A percentile compares a stretch with the other conserved stretches of the same genome.
Conservation (phyloP, 2,329 filamentous ascomycete genomes). For the Botrytis pseudocinerea region DNA sequence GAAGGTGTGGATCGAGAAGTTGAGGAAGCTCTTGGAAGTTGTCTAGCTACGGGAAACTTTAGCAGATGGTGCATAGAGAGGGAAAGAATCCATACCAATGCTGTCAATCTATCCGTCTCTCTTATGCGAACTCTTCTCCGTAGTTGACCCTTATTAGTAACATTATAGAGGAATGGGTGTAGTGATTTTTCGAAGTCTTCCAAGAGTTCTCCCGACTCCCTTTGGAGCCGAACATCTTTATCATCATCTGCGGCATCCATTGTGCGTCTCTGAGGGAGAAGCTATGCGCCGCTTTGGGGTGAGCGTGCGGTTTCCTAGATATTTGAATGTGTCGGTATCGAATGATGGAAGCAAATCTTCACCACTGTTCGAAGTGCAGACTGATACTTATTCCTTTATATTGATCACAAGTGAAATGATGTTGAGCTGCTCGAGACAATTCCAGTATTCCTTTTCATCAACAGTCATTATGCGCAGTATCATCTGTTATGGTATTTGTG, state of each 20-base stretch:
- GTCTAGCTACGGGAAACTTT: constrained; percentile 56
- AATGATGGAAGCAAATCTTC: not conserved
- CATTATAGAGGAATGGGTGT: constrained; percentile 53
- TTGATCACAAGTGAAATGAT: not conserved
- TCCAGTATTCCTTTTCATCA: not conserved
- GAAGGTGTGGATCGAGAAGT: constrained; percentile 81
- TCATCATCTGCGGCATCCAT: constrained; percentile 65
- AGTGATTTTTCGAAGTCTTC: constrained; percentile 58
- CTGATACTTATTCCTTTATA: constrained; percentile 3
- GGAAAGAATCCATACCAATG: constrained; percentile 43
- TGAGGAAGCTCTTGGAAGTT: constrained; percentile 95
- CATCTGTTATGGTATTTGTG: not conserved
- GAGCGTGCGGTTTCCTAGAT: not conserved
- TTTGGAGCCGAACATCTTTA: constrained; percentile 62
- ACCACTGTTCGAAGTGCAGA: not conserved
- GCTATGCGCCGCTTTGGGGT: not conserved
- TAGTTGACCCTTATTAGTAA: constrained; percentile 49
- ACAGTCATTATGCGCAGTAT: not conserved
- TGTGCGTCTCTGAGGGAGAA: not conserved
- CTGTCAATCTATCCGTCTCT: constrained; percentile 52
- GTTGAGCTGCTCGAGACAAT: not conserved
- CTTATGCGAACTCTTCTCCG: constrained; percentile 52
- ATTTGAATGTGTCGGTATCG: not conserved
- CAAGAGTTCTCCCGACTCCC: constrained; percentile 59
- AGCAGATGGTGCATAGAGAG: constrained; percentile 11